phyloP scores from a whole-genome alignment of 2,329 filamentous ascomycete species.

The Domatiomyces globalis region DNA sequence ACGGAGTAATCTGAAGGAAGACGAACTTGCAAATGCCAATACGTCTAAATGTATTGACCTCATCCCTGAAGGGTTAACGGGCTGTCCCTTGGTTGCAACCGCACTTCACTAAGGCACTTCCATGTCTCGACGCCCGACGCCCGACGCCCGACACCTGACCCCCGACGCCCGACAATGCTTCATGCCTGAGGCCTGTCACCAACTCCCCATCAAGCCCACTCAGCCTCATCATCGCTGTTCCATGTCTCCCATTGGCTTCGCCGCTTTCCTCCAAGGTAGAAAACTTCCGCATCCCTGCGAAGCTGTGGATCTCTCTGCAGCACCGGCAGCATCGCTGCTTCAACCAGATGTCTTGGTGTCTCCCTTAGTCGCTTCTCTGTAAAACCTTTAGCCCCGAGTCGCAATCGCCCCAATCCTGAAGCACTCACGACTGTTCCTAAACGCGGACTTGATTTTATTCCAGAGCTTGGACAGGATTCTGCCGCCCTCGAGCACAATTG shows the following conservation, averaged over 20 bases:
- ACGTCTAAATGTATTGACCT: neutral
- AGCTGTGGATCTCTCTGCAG: neutral
- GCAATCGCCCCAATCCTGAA: neutral
- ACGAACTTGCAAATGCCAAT: neutral
- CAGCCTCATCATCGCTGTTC: neutral
- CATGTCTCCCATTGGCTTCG: slow-evolving; percentile 1
- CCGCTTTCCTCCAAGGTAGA: neutral
- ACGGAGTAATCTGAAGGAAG: neutral
- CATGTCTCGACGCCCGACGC: too few species aligned
- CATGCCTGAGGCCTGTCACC: too few species aligned
- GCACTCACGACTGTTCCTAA: neutral
- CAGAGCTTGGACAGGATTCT: neutral
- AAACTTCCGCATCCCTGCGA: neutral
- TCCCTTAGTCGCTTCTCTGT: neutral
- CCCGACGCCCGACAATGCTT: too few species aligned
- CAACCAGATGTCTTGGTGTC: neutral
- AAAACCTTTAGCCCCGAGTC: neutral
- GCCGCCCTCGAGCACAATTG: too few species aligned
- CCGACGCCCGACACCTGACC: too few species aligned
- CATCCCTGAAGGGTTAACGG: too few species aligned
- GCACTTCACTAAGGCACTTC: too few species aligned
- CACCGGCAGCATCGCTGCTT: neutral
- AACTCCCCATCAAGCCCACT: neutral
- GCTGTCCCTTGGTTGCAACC: too few species aligned
- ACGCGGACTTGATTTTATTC: neutral